These are phyloP conservation scores for Arthrocladium fulminans DNA, from an alignment of 2,329 filamentous ascomycete genomes.

Conservation along the genomic window DNA sequence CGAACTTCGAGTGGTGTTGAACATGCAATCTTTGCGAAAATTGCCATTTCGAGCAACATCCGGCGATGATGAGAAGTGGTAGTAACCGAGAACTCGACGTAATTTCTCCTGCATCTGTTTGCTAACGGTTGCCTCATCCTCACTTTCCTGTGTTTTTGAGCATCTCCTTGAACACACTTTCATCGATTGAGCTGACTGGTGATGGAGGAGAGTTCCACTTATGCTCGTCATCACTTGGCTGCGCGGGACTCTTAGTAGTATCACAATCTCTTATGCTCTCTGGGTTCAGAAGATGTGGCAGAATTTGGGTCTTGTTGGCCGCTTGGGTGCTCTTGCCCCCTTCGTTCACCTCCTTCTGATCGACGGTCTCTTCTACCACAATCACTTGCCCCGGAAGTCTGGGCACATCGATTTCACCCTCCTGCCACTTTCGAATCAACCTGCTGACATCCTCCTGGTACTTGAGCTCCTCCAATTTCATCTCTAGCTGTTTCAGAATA, in stretches of 20 bases:
- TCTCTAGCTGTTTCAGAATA: conserved; percentile 42
- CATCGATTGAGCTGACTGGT: conserved; percentile 7
- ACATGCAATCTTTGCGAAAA: too few species aligned
- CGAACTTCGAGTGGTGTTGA: too few species aligned
- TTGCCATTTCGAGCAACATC: too few species aligned
- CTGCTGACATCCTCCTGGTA: conserved; percentile 42
- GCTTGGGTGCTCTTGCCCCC: neutral
- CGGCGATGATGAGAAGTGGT: too few species aligned
- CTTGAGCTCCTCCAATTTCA: conserved; percentile 45
- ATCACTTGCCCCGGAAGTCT: conserved; percentile 2
- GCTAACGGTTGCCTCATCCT: neutral
- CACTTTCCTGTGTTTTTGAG: neutral
- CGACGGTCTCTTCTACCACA: conserved; percentile 3
- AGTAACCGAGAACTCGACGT: too few species aligned
- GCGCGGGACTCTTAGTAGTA: neutral
- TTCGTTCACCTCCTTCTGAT: neutral
- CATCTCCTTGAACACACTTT: conserved; percentile 3
- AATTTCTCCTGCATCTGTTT: too few species aligned
- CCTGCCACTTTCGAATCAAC: conserved; percentile 31
- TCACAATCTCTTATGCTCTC: neutral
- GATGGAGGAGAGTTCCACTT: neutral
- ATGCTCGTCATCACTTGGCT: neutral
- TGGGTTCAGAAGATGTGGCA: conserved; percentile 5
- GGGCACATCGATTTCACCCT: conserved; percentile 9
- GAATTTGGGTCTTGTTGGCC: neutral